Percentiles rank a stretch among this genome's conserved stretches.
phyloP scores from a whole-genome alignment of 1,284 basidiomycete species.

The Rhodotorula sp. region DNA sequence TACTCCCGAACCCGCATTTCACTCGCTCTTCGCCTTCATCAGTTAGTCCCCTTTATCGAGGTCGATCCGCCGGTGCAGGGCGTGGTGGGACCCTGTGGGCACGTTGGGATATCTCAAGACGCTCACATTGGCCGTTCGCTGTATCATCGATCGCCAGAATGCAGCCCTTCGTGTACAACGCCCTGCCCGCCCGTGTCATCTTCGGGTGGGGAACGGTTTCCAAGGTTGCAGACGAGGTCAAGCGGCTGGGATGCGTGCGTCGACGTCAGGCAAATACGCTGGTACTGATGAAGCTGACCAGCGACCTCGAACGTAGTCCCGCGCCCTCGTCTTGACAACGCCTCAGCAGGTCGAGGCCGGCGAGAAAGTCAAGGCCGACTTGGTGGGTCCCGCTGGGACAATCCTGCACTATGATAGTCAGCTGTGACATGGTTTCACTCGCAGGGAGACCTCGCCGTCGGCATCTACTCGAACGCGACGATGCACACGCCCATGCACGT shows the following conservation, averaged over 20 bases:
- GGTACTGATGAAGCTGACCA: background rate
- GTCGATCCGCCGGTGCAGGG: too few relatives aligned
- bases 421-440: background rate
- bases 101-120: too few relatives aligned
- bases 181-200: constrained; percentile 53
- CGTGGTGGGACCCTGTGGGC: too few relatives aligned
- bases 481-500: constrained; percentile 56
- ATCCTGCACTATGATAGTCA: constrained; percentile 12
- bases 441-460: constrained; percentile 37
- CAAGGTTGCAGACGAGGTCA: constrained; percentile 51
- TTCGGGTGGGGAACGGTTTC: constrained; percentile 53
- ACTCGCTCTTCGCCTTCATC: too few relatives aligned
- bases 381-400: constrained; percentile 34
- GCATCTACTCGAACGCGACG: constrained; percentile 49
- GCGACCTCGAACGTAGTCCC: constrained; percentile 8
- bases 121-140: too few relatives aligned
- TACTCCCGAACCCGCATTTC: too few relatives aligned
- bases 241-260: constrained; percentile 47
- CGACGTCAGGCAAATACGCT: too few relatives aligned
- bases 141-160: constrained; percentile 18
- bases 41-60: too few relatives aligned
- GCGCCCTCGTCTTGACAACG: constrained; percentile 51
- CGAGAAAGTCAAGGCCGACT: constrained; percentile 45
- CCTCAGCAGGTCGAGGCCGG: constrained; percentile 47
- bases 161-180: constrained; percentile 52